These are phyloP conservation scores for Malassezia japonica DNA, from an alignment of 1,284 basidiomycete genomes.

Conservation along the genomic window DNA sequence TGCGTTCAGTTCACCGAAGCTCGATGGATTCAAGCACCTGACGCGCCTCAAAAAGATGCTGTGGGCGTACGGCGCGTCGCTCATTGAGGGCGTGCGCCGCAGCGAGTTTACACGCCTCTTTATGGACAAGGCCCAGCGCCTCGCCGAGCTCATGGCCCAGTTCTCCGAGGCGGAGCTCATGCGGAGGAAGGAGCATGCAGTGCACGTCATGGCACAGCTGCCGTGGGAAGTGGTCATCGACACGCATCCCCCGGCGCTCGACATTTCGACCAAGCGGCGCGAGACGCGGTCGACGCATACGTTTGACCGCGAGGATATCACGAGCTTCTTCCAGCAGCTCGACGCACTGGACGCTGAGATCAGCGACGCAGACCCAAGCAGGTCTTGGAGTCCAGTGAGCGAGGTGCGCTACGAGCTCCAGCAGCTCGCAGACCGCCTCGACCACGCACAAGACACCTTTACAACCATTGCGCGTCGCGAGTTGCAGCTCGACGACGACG, in stretches of 20 bases:
- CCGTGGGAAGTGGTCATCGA: slow-evolving; percentile 41
- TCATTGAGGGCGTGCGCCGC: slow-evolving; percentile 78
- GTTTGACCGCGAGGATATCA: slow-evolving; percentile 26
- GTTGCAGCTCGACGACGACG: not conserved
- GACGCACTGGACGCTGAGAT: slow-evolving; percentile 26
- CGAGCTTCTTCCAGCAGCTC: slow-evolving; percentile 25
- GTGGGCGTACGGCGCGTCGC: slow-evolving; percentile 82
- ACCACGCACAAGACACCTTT: slow-evolving; percentile 1
- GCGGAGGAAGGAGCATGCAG: slow-evolving; percentile 27
- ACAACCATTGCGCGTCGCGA: not conserved
- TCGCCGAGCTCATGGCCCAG: slow-evolving; percentile 46
- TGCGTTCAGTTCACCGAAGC: slow-evolving; percentile 26
- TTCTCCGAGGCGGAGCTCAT: slow-evolving; percentile 30
- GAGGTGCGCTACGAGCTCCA: slow-evolving; percentile 1
- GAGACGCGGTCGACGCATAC: slow-evolving; percentile 22
- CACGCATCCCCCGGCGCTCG: slow-evolving; percentile 30
- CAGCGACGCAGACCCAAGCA: slow-evolving; percentile 6
- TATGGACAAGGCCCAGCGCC: slow-evolving; percentile 28
- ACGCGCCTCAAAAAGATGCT: slow-evolving; percentile 77
- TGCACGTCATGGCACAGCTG: slow-evolving; percentile 25
- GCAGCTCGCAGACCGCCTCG: not conserved
- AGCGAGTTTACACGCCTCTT: slow-evolving; percentile 60
- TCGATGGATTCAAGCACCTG: slow-evolving; percentile 76
- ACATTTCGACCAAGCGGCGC: slow-evolving; percentile 34
- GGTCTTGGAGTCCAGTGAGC: no score